Evolutionary conservation across 768 basidiomycete species (phyloP).

Genomic region (Mrakia gelida): DNA sequence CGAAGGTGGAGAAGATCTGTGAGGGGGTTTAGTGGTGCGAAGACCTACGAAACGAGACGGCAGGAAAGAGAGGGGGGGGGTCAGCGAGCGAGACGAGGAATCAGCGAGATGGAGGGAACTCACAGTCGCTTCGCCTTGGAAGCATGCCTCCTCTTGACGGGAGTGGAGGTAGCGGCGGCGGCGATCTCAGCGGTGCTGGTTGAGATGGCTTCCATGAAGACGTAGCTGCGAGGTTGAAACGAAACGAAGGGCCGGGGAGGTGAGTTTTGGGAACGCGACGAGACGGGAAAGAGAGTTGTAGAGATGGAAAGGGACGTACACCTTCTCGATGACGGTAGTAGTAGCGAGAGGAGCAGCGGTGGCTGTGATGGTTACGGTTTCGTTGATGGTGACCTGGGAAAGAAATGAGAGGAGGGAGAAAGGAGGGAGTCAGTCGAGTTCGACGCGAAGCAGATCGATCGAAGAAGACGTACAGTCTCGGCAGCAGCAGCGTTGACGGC

Average conservation of each 20-base stretch:
- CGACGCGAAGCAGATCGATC: not conserved
- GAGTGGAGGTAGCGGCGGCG: not conserved
- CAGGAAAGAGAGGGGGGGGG: no score
- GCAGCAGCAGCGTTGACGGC: not conserved
- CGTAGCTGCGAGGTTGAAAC: not conserved
- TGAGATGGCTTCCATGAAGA: constrained; percentile 10
- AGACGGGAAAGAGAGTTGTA: no score
- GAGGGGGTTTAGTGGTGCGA: not conserved
- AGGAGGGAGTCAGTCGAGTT: no score
- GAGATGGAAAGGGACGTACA: not conserved
- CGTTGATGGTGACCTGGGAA: not conserved
- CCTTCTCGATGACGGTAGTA: constrained; percentile 1
- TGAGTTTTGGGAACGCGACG: not conserved
- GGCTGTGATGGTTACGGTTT: not conserved
- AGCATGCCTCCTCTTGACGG: not conserved
- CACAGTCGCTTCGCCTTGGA: not conserved
- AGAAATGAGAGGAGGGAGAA: not conserved
- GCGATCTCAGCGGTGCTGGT: constrained; percentile 4
- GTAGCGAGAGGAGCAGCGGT: not conserved
- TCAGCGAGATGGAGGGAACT: not conserved
- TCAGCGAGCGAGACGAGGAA: not conserved
- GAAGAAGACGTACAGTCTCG: not conserved
- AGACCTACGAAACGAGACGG: no score
- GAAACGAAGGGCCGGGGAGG: not conserved
- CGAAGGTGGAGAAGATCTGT: not conserved